Evolutionary conservation across 2,329 filamentous ascomycete species (phyloP).

Genomic region (Paraphaeosphaeria minitans): DNA sequence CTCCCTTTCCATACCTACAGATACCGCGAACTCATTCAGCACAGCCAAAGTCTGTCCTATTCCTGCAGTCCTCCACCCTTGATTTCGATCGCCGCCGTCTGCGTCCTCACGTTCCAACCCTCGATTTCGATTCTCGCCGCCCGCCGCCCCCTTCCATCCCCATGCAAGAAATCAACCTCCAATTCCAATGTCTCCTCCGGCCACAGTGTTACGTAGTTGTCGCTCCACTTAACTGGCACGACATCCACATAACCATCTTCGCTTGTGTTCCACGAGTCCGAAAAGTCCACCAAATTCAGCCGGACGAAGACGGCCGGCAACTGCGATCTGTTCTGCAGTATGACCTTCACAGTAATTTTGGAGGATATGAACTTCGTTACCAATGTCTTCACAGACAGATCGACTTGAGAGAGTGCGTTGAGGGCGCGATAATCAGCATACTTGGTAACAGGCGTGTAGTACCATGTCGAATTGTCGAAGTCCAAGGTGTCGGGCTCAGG

Average conservation of each 20-base stretch:
- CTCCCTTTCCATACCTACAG: too few species aligned
- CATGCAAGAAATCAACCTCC: constrained; percentile 12
- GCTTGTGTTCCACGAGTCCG: neutral
- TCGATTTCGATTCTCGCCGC: constrained; percentile 15
- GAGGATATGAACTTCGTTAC: neutral
- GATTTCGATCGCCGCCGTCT: constrained; percentile 7
- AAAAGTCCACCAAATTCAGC: constrained; percentile 55
- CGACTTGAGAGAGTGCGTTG: constrained; percentile 24
- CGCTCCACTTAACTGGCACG: constrained; percentile 61
- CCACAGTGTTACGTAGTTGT: constrained; percentile 68
- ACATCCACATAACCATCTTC: constrained; percentile 51
- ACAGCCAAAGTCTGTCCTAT: neutral
- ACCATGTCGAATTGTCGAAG: constrained; percentile 65
- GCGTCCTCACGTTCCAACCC: constrained; percentile 20
- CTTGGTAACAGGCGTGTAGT: constrained; percentile 60
- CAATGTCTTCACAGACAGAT: constrained; percentile 6
- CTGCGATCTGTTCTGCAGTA: constrained; percentile 58
- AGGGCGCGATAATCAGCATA: constrained; percentile 59
- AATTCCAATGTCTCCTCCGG: constrained; percentile 57
- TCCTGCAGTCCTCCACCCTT: neutral
- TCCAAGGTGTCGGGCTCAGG: constrained; percentile 55
- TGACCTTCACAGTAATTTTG: constrained; percentile 44
- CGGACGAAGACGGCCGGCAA: constrained; percentile 64
- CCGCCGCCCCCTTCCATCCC: neutral
- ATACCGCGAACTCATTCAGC: neutral